Base-by-base conservation (phyloP, 495 filamentous ascomycete genomes). In the Penicillium goetzii region DNA sequence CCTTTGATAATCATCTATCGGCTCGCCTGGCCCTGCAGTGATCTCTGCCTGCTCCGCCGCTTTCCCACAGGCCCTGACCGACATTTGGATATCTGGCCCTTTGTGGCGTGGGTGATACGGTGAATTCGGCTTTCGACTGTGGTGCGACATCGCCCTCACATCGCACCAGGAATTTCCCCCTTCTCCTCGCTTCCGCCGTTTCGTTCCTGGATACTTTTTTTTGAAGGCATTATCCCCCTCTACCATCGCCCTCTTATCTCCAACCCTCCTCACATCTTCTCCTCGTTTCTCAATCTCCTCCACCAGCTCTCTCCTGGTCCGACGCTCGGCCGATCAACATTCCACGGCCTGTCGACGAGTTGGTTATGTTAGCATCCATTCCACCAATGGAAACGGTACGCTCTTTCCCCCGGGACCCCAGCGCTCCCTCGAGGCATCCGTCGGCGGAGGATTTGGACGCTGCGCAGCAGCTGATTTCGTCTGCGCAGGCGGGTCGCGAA, bases 371-470 rank as follows among this genome's bases (percentile, higher is more conserved):
- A 72, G 75, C 75, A 50, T 79, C 76, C 52, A 67, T 75, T 23
- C 61, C 75, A 54, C 76, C 74, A 68, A 78, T 79, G 78, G 79
- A 80, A 67, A 68, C 73, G 69, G 67, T 72, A 70, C 75, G 72
- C 66, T 77, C 76, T 67, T 66, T 77, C 40, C 71, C 75, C 58
- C 66, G 70, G 45, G 72, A 71, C 58, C 63, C 72, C 19, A 68
- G 71, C 61, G 69, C 67, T 63, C 62, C 73, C 40, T 65, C 76
- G 68, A 75, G 75, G 64, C 77, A 81, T 59, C 78, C 76, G 10
- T 81, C 78, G 6, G 78, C 76, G 53, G 78, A 80, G 66, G 78
- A 82, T 62, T 55, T 81, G 54, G 78, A 80, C 58, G 78, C 80
- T 61, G 80, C 78, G 38, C 78, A 80, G 65, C 80, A 82, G 68